Evolutionary conservation across 306 rosid species (phyloP).

Genomic region (Dalbergia oliveri): DNA sequence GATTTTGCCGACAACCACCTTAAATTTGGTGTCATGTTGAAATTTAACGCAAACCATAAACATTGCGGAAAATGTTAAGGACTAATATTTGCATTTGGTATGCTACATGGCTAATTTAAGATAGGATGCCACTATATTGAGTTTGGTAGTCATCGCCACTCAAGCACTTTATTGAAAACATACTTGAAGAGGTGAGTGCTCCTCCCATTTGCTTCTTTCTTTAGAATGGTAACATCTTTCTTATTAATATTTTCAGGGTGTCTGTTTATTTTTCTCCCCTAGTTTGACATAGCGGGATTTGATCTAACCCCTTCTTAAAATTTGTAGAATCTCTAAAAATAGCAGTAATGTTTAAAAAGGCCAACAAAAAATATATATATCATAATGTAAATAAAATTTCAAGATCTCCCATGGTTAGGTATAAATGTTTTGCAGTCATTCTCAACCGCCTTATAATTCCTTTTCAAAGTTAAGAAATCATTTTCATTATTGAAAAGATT

Average conservation of each 20-base stretch:
- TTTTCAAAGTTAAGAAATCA: slow-evolving; percentile 14
- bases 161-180: slow-evolving; percentile 40
- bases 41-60: slow-evolving; percentile 12
- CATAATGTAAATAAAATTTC: not conserved
- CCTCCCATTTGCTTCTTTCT: not conserved
- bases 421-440: slow-evolving; percentile 30
- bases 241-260: not conserved
- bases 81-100: slow-evolving; percentile 19
- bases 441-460: slow-evolving; percentile 43
- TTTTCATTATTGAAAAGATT: slow-evolving; percentile 23
- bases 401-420: not conserved
- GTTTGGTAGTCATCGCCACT: slow-evolving; percentile 53
- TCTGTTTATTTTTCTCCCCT: not conserved
- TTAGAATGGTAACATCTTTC: too few species aligned
- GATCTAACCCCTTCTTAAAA: not conserved
- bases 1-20: not conserved
- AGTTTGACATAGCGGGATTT: not conserved
- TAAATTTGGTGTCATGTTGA: slow-evolving; percentile 32
- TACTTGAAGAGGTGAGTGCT: not conserved
- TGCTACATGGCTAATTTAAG: slow-evolving; percentile 21
- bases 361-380: not conserved
- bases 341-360: not conserved
- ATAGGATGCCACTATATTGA: slow-evolving; percentile 17
- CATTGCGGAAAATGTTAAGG: not conserved
- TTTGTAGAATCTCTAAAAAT: not conserved